These are phyloP conservation scores for Geotrichum bryndzae DNA, from an alignment of 1,139 yeast species.

Conservation along the genomic window DNA sequence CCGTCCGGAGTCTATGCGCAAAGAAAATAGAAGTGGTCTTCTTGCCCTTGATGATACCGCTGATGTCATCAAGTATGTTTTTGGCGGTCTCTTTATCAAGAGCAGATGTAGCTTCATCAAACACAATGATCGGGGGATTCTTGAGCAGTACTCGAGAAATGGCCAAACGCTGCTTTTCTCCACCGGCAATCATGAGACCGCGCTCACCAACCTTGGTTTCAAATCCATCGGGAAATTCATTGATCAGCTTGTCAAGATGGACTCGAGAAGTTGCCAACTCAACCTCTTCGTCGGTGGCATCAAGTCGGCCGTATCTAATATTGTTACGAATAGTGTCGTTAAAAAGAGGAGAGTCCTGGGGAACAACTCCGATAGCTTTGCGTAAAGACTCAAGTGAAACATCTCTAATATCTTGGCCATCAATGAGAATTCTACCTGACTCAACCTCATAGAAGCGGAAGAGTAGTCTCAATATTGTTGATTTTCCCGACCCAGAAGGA, in stretches of 20 bases:
- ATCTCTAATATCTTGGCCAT: conserved; percentile 80
- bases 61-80: conserved; percentile 65
- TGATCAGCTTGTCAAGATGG: conserved; percentile 56
- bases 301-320: conserved; percentile 75
- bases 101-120: conserved; percentile 96
- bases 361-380: conserved; percentile 79
- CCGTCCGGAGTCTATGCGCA: conserved; percentile 90
- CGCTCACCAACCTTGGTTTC: conserved; percentile 92
- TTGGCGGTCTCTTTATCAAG: conserved; percentile 96
- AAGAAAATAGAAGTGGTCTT: conserved; percentile 76
- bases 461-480: conserved; percentile 75
- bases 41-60: conserved; percentile 51
- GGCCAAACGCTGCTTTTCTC: conserved; percentile 93
- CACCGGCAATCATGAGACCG: conserved; percentile 99
- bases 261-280: conserved; percentile 58
- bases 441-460: conserved; percentile 86
- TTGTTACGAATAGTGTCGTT: conserved; percentile 86
- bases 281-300: conserved; percentile 71
- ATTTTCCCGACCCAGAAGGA: conserved; percentile 92
- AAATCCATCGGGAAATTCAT: conserved; percentile 74
- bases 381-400: conserved; percentile 74
- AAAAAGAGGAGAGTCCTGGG: conserved; percentile 95
- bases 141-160: conserved; percentile 83
- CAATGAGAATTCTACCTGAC: conserved; percentile 71
- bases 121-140: conserved; percentile 81